Base-by-base conservation (phyloP, 208 protist species). In the Porcisia deanei region DNA sequence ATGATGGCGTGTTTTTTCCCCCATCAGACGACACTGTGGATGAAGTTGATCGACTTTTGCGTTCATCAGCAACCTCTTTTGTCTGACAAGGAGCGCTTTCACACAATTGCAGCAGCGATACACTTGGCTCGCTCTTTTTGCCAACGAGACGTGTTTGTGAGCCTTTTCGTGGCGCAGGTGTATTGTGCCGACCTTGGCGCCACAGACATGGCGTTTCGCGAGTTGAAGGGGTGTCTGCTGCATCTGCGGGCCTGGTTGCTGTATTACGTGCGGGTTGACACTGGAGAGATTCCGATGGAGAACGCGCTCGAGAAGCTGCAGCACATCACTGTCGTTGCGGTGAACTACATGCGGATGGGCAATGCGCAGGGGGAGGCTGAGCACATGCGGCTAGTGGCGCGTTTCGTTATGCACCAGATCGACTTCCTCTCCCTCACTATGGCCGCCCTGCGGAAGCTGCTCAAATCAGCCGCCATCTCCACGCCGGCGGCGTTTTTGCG, bases 291-390 rank as follows among this genome's bases (percentile, higher is more conserved):
- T 39, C 22, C 77, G 22, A 58, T 45, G 8, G 73, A 77, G 52
- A 73, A 77, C 43, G 85, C 79, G 9, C 53, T 90, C 37, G 64
- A 72, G 58, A 80, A 83, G 45, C 71, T 96, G 70, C 81, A 92
- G 66, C 85, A 87, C 58, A 86, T 96, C 45, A 69, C 85, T 10
- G 79, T 92, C 43, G 58, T 94, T 41, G 81, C 81, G 63, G 85
- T 96, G 57, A 97, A 95, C 73, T 95, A 89, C 82, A 97, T 97
- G 90, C 83, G 90, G 0, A 87, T 94, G 86, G 83, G 85, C 64
- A 84, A 80, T 61, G 71, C 60, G 22, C 81, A 92, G 45, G 71
- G 79, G 1, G 81, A 87, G 34, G 71, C 73, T 18, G 82, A 88
- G 43, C 88, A 89, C 71, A 79, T 87, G 52, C 83, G 80, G 37